A percentile compares a stretch with the other conserved stretches of the same genome.
phyloP scores from a whole-genome alignment of 2,329 filamentous ascomycete species.

The Geosmithia putterillii region DNA sequence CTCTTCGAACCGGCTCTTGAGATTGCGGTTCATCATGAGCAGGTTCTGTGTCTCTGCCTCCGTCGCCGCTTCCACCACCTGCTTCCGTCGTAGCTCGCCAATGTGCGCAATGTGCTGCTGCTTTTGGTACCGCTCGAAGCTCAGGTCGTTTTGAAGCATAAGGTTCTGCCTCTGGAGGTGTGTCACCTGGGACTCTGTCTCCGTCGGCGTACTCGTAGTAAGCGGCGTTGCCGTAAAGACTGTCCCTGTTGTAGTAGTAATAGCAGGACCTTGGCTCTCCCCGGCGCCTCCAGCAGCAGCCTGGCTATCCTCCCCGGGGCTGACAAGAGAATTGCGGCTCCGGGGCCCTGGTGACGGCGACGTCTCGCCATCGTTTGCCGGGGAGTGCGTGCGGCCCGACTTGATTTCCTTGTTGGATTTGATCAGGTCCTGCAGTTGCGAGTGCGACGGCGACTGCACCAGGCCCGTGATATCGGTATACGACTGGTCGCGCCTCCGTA shows the following conservation, averaged over 20 bases:
- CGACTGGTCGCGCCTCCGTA: slow-evolving; percentile 19
- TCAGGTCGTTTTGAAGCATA: slow-evolving; percentile 65
- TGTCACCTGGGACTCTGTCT: slow-evolving; percentile 26
- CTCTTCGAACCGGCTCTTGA: slow-evolving; percentile 62
- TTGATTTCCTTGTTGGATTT: slow-evolving; percentile 47
- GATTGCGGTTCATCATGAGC: slow-evolving; percentile 60
- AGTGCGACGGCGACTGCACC: slow-evolving; percentile 34
- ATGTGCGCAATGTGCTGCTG: slow-evolving; percentile 75
- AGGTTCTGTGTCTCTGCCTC: slow-evolving; percentile 77
- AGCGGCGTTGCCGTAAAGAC: slow-evolving; percentile 11
- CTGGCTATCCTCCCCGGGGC: neutral
- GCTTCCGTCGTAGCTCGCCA: slow-evolving; percentile 61
- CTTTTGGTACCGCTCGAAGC: slow-evolving; percentile 75
- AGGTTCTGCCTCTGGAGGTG: slow-evolving; percentile 64
- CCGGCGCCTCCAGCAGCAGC: neutral
- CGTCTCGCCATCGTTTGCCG: slow-evolving; percentile 45
- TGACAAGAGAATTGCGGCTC: too few relatives aligned
- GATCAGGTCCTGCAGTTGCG: slow-evolving; percentile 47
- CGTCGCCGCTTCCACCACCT: slow-evolving; percentile 63
- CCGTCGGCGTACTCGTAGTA: slow-evolving; percentile 15
- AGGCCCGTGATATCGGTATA: slow-evolving; percentile 44
- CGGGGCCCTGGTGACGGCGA: slow-evolving; percentile 30
- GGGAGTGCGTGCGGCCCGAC: slow-evolving; percentile 39
- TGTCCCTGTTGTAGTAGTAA: neutral
- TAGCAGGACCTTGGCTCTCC: too few relatives aligned